Conservation (phyloP, 2,329 filamentous ascomycete genomes). For the Meredithiella fracta region DNA sequence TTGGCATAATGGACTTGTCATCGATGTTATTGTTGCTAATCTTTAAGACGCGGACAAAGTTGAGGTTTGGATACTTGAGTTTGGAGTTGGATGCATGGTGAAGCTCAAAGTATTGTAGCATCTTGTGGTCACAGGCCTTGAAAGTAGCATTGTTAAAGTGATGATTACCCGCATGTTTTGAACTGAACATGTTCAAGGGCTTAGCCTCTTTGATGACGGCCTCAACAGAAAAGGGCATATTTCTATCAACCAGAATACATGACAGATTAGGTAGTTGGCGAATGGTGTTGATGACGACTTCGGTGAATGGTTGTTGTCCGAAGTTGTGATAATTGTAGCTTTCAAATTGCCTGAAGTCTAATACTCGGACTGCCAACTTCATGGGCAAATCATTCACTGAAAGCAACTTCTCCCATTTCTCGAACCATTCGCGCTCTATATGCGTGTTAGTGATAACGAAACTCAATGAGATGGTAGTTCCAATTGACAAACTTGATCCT, state of each 20-base stretch:
- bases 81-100: constrained; percentile 36
- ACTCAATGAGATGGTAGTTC: background rate
- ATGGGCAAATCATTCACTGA: background rate
- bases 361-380: constrained; percentile 6
- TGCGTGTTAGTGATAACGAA: background rate
- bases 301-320: too few species aligned
- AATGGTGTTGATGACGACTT: constrained; percentile 1
- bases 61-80: constrained; percentile 28
- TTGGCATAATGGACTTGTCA: constrained; percentile 21
- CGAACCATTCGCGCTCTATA: constrained; percentile 9
- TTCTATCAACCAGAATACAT: too few species aligned
- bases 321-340: background rate
- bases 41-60: constrained; percentile 36
- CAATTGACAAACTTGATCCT: background rate
- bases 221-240: too few species aligned
- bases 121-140: constrained; percentile 10
- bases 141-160: too few species aligned
- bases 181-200: too few species aligned
- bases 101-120: constrained; percentile 27
- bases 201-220: too few species aligned
- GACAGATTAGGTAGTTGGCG: background rate
- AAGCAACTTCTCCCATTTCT: constrained; percentile 1
- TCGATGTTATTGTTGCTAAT: constrained; percentile 31
- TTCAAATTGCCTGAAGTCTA: constrained; percentile 8
- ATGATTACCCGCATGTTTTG: too few species aligned